Percentiles rank a stretch among this genome's conserved stretches.
Conservation (phyloP, 2,329 filamentous ascomycete genomes). For the Alternaria postmessia region DNA sequence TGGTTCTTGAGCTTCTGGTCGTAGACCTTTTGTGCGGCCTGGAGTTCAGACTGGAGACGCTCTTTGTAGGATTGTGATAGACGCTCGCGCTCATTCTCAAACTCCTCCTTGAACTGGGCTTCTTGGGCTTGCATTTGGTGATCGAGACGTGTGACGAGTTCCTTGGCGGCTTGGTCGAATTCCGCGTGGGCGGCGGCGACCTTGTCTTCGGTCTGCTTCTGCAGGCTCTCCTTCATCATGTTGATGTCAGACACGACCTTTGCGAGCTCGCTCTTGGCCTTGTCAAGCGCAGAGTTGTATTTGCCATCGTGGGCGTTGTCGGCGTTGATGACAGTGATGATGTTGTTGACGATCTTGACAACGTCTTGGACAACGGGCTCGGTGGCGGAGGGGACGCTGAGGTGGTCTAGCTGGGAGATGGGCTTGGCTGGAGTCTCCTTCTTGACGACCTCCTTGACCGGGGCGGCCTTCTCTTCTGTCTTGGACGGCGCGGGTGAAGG, state of each 20-base stretch:
- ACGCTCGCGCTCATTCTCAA: slow-evolving; percentile 83
- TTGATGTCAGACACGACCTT: slow-evolving; percentile 82
- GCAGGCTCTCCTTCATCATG: slow-evolving; percentile 72
- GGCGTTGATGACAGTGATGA: slow-evolving; percentile 91
- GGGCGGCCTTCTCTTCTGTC: slow-evolving; percentile 31
- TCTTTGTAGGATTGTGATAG: slow-evolving; percentile 80
- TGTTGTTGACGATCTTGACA: slow-evolving; percentile 93
- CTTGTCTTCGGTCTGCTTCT: slow-evolving; percentile 76
- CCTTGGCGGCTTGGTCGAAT: slow-evolving; percentile 86
- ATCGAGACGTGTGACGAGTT: slow-evolving; percentile 89
- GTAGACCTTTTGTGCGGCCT: slow-evolving; percentile 79
- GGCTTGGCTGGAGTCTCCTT: slow-evolving; percentile 37
- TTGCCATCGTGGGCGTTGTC: slow-evolving; percentile 76
- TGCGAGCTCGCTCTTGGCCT: slow-evolving; percentile 83
- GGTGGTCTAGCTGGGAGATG: slow-evolving; percentile 74
- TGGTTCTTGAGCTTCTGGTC: slow-evolving; percentile 85
- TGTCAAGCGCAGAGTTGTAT: slow-evolving; percentile 79
- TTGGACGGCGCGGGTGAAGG: background rate
- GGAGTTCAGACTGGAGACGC: slow-evolving; percentile 79
- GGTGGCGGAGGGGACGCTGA: slow-evolving; percentile 76
- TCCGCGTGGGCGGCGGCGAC: slow-evolving; percentile 75
- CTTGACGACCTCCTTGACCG: slow-evolving; percentile 21
- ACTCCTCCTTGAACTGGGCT: slow-evolving; percentile 83
- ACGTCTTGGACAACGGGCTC: slow-evolving; percentile 93
- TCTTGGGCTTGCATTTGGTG: slow-evolving; percentile 82